Base-by-base conservation (phyloP, 2,329 filamentous ascomycete genomes). In the Cladosporium oxysporum region DNA sequence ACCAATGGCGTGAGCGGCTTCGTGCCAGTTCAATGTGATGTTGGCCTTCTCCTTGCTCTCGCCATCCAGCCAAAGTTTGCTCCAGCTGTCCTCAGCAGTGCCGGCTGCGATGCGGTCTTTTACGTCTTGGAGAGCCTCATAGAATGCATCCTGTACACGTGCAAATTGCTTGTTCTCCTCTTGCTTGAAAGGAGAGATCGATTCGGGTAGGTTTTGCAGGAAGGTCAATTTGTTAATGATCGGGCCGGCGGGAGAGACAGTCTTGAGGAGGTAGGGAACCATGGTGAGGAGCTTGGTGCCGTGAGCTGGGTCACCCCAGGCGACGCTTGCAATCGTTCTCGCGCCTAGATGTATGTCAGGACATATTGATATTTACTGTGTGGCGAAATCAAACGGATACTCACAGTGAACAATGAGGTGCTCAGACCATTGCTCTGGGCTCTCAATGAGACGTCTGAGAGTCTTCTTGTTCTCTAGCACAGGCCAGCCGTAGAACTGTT, bases 201-300 rank as follows among this genome's bases (percentile, higher is more conserved):
- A 64, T 21, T 70, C 70, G 0, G 75, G 75, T 8, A 76, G 67
- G 66, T 76, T 72, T 47, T 68, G 64, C 44, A 76, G 68, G 71
- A 76, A 76, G 29, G 74, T 73, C 12, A 76, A 68, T 66, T 73
- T 74, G 71, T 76, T 76, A 67, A 75, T 73, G 58, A 76, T 68
- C 4, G 75, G 74, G 6, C 75, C 71, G 31, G 71, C 74, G 6
- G 75, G 75, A 10, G 74, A 76, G 6, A 76, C 75, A 18, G 72
- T 71, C 68, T 76, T 76, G 37, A 76, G 69, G n/a, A 76, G 71
- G 11, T 70, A 68, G 3, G 75, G 75, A 29, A 76, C 73, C 66
- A 76, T 72, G 23, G 68, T 74, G 41, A 76, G 68, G 12, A 76
- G 69, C 68, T 76, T 76, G 66, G 67, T 74, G 63, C 75, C 75